These are phyloP conservation scores for Fusarium staphyleae DNA, from an alignment of 2,329 filamentous ascomycete species.

Conservation along the genomic window DNA sequence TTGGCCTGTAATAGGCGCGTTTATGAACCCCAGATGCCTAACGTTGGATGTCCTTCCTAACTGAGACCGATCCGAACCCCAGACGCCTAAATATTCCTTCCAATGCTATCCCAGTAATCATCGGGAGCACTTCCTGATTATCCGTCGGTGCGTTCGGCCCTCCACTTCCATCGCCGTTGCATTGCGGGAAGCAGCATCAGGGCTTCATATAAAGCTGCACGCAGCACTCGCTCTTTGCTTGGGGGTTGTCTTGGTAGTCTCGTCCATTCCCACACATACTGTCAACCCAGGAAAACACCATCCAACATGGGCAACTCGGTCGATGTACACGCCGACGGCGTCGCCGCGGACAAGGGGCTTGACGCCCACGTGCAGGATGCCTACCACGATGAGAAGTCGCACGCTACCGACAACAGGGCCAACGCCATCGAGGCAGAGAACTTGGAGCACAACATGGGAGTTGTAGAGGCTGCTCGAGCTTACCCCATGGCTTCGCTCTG, in stretches of 20 bases:
- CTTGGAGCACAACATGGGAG: constrained; percentile 50
- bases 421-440: constrained; percentile 48
- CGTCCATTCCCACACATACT: constrained; percentile 11
- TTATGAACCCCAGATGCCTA: constrained; percentile 37
- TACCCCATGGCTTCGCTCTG: constrained; percentile 56
- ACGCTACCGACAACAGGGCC: constrained; percentile 25
- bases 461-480: constrained; percentile 48
- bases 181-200: not conserved
- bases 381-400: constrained; percentile 32
- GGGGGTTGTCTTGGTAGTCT: not conserved
- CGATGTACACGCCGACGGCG: constrained; percentile 22
- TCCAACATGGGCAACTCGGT: constrained; percentile 27
- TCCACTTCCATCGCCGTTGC: not conserved
- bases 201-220: constrained; percentile 2
- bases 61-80: constrained; percentile 20
- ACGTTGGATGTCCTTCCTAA: constrained; percentile 21
- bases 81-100: constrained; percentile 32
- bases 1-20: constrained; percentile 30
- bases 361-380: constrained; percentile 28
- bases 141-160: constrained; percentile 3
- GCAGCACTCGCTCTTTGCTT: constrained; percentile 6
- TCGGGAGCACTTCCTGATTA: not conserved
- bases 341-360: constrained; percentile 15
- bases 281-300: constrained; percentile 13
- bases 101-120: constrained; percentile 9